Evolutionary conservation across 1,139 yeast species (phyloP).

Genomic region (Yamadazyma epiphylla): DNA sequence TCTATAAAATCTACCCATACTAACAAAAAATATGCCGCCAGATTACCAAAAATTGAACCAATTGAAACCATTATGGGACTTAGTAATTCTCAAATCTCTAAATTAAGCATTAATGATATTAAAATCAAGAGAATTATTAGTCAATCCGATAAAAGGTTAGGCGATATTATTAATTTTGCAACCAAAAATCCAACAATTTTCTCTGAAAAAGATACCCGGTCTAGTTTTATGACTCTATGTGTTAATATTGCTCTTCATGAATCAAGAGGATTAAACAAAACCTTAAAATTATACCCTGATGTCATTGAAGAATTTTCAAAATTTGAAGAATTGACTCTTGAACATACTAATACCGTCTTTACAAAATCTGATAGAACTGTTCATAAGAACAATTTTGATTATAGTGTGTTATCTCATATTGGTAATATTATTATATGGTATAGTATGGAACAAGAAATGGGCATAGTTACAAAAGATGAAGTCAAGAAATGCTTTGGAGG

Average conservation of each 20-base stretch:
- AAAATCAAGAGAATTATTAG: slow-evolving; percentile 36
- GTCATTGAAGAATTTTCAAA: slow-evolving; percentile 28
- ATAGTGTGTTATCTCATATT: slow-evolving; percentile 34
- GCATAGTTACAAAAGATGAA: slow-evolving; percentile 5
- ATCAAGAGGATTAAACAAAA: slow-evolving; percentile 33
- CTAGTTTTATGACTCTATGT: slow-evolving; percentile 27
- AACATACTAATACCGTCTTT: slow-evolving; percentile 30
- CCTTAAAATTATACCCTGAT: slow-evolving; percentile 23
- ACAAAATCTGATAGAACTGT: slow-evolving; percentile 33
- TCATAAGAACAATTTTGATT: slow-evolving; percentile 39
- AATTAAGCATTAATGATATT: slow-evolving; percentile 33
- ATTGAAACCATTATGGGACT: slow-evolving; percentile 41
- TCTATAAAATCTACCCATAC: slow-evolving; percentile 26
- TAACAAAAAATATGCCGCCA: slow-evolving; percentile 27
- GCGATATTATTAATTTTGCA: slow-evolving; percentile 18
- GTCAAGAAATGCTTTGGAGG: slow-evolving; percentile 37
- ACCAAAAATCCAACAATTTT: slow-evolving; percentile 25
- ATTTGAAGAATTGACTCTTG: slow-evolving; percentile 33
- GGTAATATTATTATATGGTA: slow-evolving; percentile 45
- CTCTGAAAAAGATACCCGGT: slow-evolving; percentile 12
- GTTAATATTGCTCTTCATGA: slow-evolving; percentile 37
- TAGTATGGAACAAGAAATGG: slow-evolving; percentile 13
- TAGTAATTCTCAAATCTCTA: slow-evolving; percentile 33
- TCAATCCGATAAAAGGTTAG: slow-evolving; percentile 11
- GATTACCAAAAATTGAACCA: slow-evolving; percentile 32